Evolutionary conservation across 2,329 filamentous ascomycete species (phyloP), one percentile per base, ranked within the genome.

Genomic region (Neospermospora avenae): DNA sequence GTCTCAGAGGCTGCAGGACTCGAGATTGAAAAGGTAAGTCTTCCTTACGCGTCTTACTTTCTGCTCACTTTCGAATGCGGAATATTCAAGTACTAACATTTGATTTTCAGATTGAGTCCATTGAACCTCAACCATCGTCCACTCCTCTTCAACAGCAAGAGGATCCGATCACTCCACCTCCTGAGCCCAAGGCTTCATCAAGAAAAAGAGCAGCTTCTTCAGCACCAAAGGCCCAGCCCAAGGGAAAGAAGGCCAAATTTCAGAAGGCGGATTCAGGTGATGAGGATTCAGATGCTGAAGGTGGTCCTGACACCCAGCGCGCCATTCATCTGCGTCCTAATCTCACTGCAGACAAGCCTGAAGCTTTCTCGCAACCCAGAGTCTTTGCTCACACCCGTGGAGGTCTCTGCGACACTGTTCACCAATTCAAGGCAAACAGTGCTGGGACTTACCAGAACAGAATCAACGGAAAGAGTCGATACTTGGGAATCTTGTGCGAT

Each of bases 381-480:
- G 75, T 11, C 80, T 84, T 0, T 88, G 84, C 83, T 78, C 85
- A 18, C 39, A 42, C 39, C 37, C 14, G 37, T 6, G 37, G 37
- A 41, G 37, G n/a, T 18, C 74, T 91, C 0, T 88, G 83, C 64
- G 85, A 90, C 67, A 79, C 85, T 0, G 68, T 90, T 0, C 78
- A 81, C 0, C 88, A 85, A 72, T 90, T 84, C 71, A 81, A 78
- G 14, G 74, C 81, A 1, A 83, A 84, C 39, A 83, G 91, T 65
- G 78, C 82, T 1, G 84, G 84, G 4, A 76, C 80, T 3, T 85
- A 91, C 57, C 76, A 77, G 0, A 75, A 73, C 0, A 73, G 79
- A 2, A 39, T n/a, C 13, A 13, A 8, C 16, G 35, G 35, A 7
- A 39, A 39, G 13, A 39, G 28, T 31, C 28, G 28, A 10, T 41